These are phyloP conservation scores for Angomonas deanei DNA, from an alignment of 208 protist genomes.

Conservation along the genomic window DNA sequence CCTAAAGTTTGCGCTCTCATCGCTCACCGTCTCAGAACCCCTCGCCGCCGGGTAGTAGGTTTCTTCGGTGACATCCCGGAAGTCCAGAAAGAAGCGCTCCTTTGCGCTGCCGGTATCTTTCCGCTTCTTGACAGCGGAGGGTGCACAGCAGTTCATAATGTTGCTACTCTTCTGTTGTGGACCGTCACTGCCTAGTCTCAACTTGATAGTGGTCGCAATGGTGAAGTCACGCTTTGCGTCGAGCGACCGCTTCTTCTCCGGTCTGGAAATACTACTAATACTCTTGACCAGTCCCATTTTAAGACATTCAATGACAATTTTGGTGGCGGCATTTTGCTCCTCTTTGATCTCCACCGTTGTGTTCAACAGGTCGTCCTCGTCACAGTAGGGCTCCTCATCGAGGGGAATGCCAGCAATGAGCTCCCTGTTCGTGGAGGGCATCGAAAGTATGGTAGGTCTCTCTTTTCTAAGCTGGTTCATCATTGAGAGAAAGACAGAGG, in stretches of 20 bases:
- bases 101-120: too few species aligned
- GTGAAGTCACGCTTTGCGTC: constrained; percentile 78
- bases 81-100: too few species aligned
- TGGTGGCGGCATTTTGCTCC: constrained; percentile 40
- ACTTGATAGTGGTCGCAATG: constrained; percentile 60
- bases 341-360: background rate
- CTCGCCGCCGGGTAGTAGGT: too few species aligned
- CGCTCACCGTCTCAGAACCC: too few species aligned
- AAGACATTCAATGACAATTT: constrained; percentile 69
- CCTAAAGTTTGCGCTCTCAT: too few species aligned
- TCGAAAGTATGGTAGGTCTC: background rate
- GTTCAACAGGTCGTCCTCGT: constrained; percentile 5
- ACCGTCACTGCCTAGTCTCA: constrained; percentile 7
- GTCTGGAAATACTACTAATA: constrained; percentile 76
- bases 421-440: constrained; percentile 60
- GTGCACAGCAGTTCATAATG: constrained; percentile 23
- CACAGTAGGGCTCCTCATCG: constrained; percentile 14
- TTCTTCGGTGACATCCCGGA: too few species aligned
- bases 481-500: too few species aligned
- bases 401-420: constrained; percentile 63
- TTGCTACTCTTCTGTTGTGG: background rate
- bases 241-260: constrained; percentile 75
- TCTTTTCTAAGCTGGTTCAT: background rate
- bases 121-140: background rate
- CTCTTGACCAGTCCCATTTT: constrained; percentile 70